These are phyloP conservation scores for Inonotus hispidus DNA, from an alignment of 1,284 basidiomycete genomes.

Conservation along the genomic window DNA sequence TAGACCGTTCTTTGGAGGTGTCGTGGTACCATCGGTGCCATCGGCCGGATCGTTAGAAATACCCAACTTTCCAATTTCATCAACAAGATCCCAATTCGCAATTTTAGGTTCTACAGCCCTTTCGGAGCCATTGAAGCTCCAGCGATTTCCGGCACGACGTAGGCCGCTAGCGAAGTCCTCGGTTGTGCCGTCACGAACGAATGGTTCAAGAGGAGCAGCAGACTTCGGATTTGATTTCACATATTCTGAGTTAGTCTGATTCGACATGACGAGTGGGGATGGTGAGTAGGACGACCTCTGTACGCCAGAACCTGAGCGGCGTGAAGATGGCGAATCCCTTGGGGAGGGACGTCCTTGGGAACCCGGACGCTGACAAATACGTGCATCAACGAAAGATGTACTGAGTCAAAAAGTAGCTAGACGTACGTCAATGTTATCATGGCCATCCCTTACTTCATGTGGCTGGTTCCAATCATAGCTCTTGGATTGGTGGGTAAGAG, in stretches of 20 bases:
- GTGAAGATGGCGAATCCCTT: slow-evolving; percentile 8
- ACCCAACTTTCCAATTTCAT: slow-evolving; percentile 66
- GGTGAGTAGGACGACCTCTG: slow-evolving; percentile 16
- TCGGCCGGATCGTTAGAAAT: slow-evolving; percentile 50
- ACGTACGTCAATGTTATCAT: slow-evolving; percentile 13
- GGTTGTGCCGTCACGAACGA: slow-evolving; percentile 32
- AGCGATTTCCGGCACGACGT: slow-evolving; percentile 35
- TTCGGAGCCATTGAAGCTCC: slow-evolving; percentile 58
- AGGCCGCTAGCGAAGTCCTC: slow-evolving; percentile 18
- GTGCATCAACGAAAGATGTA: background rate
- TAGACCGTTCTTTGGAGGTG: slow-evolving; percentile 49
- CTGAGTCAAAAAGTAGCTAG: background rate
- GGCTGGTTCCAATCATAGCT: slow-evolving; percentile 36
- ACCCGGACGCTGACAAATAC: slow-evolving; percentile 13
- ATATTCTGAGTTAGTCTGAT: slow-evolving; percentile 12
- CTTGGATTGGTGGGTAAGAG: slow-evolving; percentile 35
- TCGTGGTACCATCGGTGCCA: slow-evolving; percentile 53
- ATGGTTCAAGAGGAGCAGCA: slow-evolving; percentile 27
- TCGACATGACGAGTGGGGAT: slow-evolving; percentile 15
- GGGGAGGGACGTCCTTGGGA: slow-evolving; percentile 14
- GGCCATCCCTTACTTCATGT: slow-evolving; percentile 13
- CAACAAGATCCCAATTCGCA: slow-evolving; percentile 62
- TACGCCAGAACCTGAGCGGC: slow-evolving; percentile 10
- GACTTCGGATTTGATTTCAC: slow-evolving; percentile 20
- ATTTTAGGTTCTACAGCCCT: slow-evolving; percentile 54